A percentile compares a stretch with the other conserved stretches of the same genome.
phyloP scores from a whole-genome alignment of 306 rosid genomes.

The Glycine latifolia region DNA sequence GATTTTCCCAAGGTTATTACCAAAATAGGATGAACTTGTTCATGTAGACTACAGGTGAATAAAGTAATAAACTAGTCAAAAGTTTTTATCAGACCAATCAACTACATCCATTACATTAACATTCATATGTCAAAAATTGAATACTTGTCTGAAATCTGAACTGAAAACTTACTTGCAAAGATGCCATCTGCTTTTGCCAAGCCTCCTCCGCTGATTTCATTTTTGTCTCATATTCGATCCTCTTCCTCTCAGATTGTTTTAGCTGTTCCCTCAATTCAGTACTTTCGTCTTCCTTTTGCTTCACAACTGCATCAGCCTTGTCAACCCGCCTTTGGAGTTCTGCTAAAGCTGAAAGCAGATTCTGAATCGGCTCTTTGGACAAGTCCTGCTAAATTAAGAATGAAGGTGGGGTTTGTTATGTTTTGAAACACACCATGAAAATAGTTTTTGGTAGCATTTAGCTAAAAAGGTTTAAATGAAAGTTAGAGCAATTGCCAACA shows the following conservation, averaged over 20 bases:
- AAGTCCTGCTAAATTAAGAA: slow-evolving; percentile 52
- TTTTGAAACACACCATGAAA: background rate
- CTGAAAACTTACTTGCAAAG: slow-evolving; percentile 86
- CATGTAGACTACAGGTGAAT: slow-evolving; percentile 17
- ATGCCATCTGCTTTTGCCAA: slow-evolving; percentile 96
- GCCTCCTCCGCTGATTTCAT: slow-evolving; percentile 94
- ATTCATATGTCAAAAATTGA: slow-evolving; percentile 36
- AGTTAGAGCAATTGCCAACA: slow-evolving; percentile 17
- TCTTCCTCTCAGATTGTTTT: slow-evolving; percentile 70
- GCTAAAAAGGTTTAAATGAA: background rate
- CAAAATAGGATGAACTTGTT: slow-evolving; percentile 14
- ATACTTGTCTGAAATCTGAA: slow-evolving; percentile 42
- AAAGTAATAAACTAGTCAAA: background rate
- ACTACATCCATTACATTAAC: slow-evolving; percentile 32
- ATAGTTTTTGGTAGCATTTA: slow-evolving; percentile 19
- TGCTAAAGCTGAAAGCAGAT: slow-evolving; percentile 60
- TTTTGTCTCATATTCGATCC: slow-evolving; percentile 85
- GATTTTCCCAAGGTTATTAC: background rate
- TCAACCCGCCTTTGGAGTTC: slow-evolving; percentile 74
- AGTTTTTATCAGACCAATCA: slow-evolving; percentile 33
- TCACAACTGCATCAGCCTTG: slow-evolving; percentile 72
- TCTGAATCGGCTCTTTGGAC: slow-evolving; percentile 58
- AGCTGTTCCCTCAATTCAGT: slow-evolving; percentile 76
- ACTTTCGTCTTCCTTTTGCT: slow-evolving; percentile 87
- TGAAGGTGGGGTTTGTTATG: background rate